Conservation (phyloP, 441 rosid genomes). For the Omphalea diandra region DNA sequence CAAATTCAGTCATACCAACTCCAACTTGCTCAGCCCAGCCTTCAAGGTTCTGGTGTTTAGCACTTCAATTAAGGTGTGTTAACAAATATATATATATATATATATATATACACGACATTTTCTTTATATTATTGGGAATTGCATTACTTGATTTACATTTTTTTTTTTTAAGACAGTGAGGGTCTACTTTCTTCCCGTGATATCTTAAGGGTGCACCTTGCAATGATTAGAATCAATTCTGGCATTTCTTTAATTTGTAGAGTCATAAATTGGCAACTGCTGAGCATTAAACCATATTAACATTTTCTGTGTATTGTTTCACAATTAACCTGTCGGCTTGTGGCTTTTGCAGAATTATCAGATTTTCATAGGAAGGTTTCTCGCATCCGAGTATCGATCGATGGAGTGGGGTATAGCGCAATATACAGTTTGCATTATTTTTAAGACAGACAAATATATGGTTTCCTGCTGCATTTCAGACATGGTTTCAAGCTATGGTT, state of each 20-base stretch:
- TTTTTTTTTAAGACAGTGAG: too few species aligned
- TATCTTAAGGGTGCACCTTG: too few species aligned
- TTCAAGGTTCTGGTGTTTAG: slow-evolving; percentile 34
- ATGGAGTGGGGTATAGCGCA: neutral
- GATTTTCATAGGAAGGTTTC: neutral
- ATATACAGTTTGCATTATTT: neutral
- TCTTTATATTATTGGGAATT: neutral
- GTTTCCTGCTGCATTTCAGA: neutral
- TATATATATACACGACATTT: too few species aligned
- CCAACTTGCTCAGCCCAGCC: slow-evolving; percentile 79
- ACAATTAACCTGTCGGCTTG: neutral
- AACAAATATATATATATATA: too few species aligned
- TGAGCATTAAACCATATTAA: too few species aligned
- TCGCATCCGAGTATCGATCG: neutral
- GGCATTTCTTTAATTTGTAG: too few species aligned
- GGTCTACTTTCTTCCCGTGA: too few species aligned
- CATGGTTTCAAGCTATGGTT: neutral
- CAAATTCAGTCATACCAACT: slow-evolving; percentile 62
- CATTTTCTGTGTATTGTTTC: too few species aligned
- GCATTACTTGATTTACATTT: too few species aligned
- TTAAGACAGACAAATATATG: neutral
- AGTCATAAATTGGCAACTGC: too few species aligned
- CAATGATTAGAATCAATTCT: too few species aligned
- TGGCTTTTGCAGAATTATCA: neutral
- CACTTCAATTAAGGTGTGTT: neutral